Conservation (phyloP, 345 rosid species). For the Salix koriyanagi region DNA sequence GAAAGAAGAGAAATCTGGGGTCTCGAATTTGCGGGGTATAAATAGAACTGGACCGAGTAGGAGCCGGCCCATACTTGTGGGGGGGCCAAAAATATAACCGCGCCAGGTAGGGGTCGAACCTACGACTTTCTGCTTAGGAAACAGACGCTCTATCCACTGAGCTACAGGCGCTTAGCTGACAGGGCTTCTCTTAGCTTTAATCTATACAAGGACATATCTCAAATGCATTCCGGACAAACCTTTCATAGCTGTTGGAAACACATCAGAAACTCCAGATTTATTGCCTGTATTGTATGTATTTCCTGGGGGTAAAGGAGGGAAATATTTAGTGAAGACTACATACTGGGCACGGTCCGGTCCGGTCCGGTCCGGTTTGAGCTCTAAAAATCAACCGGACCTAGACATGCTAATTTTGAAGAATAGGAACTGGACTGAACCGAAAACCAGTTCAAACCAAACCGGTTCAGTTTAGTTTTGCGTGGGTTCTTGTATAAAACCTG, state of each 20-base stretch:
- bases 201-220: slow-evolving; percentile 32
- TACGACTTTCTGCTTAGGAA: slow-evolving; percentile 97
- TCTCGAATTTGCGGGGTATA: neutral
- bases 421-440: too few relatives aligned
- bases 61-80: neutral
- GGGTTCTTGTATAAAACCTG: too few relatives aligned
- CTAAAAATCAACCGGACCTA: too few relatives aligned
- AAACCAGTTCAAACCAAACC: too few relatives aligned
- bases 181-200: slow-evolving; percentile 43
- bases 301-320: too few relatives aligned
- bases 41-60: neutral
- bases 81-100: neutral
- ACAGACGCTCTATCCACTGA: slow-evolving; percentile 99
- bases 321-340: too few relatives aligned
- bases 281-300: slow-evolving; percentile 35
- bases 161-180: slow-evolving; percentile 67
- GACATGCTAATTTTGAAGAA: too few relatives aligned
- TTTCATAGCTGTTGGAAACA: slow-evolving; percentile 60
- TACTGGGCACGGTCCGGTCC: too few relatives aligned
- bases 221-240: slow-evolving; percentile 59
- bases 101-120: slow-evolving; percentile 80
- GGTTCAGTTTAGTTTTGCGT: too few relatives aligned
- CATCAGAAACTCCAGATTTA: slow-evolving; percentile 37
- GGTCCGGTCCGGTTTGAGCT: too few relatives aligned
- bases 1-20: neutral